Base-by-base conservation (phyloP, 1,284 basidiomycete genomes). In the Puccinia coronata region DNA sequence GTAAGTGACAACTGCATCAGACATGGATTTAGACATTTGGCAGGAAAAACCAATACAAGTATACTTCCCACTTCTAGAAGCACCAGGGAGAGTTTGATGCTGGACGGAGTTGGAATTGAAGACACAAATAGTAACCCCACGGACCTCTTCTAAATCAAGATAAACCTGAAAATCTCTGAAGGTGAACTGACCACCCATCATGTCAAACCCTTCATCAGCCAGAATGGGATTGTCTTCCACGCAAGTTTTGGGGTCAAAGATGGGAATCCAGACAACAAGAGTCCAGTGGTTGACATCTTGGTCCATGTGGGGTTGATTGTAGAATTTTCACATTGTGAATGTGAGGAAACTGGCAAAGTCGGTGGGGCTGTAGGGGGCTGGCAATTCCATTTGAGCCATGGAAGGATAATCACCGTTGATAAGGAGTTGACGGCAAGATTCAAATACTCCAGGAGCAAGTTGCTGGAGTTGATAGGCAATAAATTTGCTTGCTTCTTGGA, bases 11-110 rank as follows among this genome's bases (percentile, higher is more conserved):
- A 69, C 65, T 5, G 39, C 65, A 25, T 69, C 14, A 25, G 65
- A 47, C 31, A 69, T 69, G n/a, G n/a, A 43, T 43, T 69, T 23
- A 69, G 65, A 69, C 65, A 69, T 69, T n/a, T 69, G 65, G 25
- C 65, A 69, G 20, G 65, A 69, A 20, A 69, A 47, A n/a, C 65
- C 36, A 47, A 69, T 69, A 11, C 39, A 18, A 25, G 65, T 69
- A 25, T 69, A 69, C 65, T 69, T 69, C 1, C 25, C 65, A 69
- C 39, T 43, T 2, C 23, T 39, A 11, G 39, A 69, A 47, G 12
- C 18, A 43, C 65, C 65, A 69, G 23, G 20, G 12, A 69, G 25
- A 43, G 31, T 69, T 23, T 69, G 65, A 47, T 69, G 65, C 16
- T n/a, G 3, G 12, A n/a, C 39, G 34, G 23, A 14, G 9, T 47